Conservation (phyloP, 2,329 filamentous ascomycete species). For the Xylaria sp. region DNA sequence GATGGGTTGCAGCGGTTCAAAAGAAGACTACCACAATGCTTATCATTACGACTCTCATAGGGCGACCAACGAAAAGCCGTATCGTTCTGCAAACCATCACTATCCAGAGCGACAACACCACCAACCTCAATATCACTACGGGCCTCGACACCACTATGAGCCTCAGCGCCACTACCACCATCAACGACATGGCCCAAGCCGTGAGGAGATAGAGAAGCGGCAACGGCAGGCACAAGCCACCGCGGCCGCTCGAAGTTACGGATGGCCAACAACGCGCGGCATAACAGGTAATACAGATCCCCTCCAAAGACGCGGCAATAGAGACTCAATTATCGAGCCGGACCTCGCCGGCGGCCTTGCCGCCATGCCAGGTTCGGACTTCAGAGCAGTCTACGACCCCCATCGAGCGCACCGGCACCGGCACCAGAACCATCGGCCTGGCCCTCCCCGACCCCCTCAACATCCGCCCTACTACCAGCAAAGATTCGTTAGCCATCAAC, state of each 20-base stretch:
- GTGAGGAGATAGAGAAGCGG: constrained; percentile 29
- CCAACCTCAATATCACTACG: background rate
- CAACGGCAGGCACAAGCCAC: constrained; percentile 36
- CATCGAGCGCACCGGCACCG: constrained; percentile 13
- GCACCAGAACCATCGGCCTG: background rate
- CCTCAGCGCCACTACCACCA: background rate
- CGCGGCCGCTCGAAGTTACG: constrained; percentile 39
- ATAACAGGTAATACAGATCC: background rate
- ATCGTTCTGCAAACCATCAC: constrained; percentile 4
- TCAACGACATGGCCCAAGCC: background rate
- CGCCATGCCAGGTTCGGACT: constrained; percentile 41
- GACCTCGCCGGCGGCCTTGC: constrained; percentile 30
- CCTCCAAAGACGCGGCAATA: constrained; percentile 8
- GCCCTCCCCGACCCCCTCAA: constrained; percentile 5
- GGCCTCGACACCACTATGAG: background rate
- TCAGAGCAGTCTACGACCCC: constrained; percentile 37
- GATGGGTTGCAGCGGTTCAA: constrained; percentile 37
- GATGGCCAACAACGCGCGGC: constrained; percentile 36
- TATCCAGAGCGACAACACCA: constrained; percentile 2
- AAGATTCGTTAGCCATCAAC: constrained; percentile 29
- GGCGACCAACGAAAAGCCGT: constrained; percentile 10
- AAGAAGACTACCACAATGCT: constrained; percentile 31
- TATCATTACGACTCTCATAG: constrained; percentile 16
- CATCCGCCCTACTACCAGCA: constrained; percentile 19
- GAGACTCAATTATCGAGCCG: constrained; percentile 44